Base-by-base conservation (phyloP, 148 eudicot species). In the Diospyros kaki region DNA sequence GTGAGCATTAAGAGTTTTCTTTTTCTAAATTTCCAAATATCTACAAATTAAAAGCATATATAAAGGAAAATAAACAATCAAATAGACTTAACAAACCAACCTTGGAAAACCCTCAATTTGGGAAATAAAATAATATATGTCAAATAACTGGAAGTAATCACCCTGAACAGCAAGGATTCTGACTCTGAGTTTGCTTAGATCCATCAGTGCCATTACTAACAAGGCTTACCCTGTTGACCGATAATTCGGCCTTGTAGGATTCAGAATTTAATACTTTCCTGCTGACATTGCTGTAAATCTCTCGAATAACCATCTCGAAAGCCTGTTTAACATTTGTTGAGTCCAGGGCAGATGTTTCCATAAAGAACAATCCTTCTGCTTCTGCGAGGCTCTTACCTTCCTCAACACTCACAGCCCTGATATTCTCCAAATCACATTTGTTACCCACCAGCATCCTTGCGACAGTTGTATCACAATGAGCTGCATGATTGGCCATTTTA, bases 241-340 rank as follows among this genome's bases (percentile, higher is more conserved):
- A 82, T 45, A 85, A 63, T 66, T 85, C 86, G 11, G 88, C 86
- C 73, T 85, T 85, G 80, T 85, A 85, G 12, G 84, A 80, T 60
- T 83, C 88, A 1, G 88, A 82, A 78, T 83, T 85, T 76, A 83
- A 72, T 40, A 85, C 86, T 69, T 85, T 85, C 68, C 88, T 74
- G 80, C 88, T 85, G 41, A 85, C 86, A 67, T 83, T 86, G 73
- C 79, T 81, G 71, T 81, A 86, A 59, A 86, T 86, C 71, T 86
- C 89, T n/a, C 71, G 66, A 14, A 84, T 84, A n/a, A 84, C 84
- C 14, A 81, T 65, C 69, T 84, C 87, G 18, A 84, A 84, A 52
- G 87, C 82, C 78, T 69, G 81, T 13, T 69, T 73, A 10, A 84
- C 87, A 53, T 84, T 84, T 7, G 84, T 84, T 1, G 87, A 81